These are phyloP conservation scores for Punctularia strigosozonata DNA, from an alignment of 768 basidiomycete genomes.

Conservation along the genomic window DNA sequence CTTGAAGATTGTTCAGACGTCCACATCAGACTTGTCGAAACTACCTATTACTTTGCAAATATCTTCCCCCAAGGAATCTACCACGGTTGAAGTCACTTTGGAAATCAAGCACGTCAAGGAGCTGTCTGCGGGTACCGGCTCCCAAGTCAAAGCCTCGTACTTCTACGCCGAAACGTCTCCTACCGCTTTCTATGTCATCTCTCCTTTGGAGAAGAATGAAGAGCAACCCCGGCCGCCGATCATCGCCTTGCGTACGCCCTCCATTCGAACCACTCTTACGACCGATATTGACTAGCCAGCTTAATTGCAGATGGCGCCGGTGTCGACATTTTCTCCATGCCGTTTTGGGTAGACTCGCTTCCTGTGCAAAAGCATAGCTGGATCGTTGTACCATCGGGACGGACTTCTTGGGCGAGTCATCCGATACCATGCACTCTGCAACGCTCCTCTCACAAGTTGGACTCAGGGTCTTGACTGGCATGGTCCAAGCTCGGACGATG, in stretches of 20 bases:
- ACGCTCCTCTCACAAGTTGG: background rate
- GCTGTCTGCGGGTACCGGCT: conserved; percentile 25
- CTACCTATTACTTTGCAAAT: conserved; percentile 29
- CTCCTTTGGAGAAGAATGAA: conserved; percentile 30
- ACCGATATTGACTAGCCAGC: background rate
- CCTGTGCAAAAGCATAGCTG: conserved; percentile 51
- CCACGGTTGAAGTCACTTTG: conserved; percentile 20
- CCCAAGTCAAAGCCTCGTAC: conserved; percentile 41
- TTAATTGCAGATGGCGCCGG: conserved; percentile 70
- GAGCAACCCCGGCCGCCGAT: conserved; percentile 34
- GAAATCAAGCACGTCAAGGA: conserved; percentile 37
- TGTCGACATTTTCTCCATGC: conserved; percentile 45
- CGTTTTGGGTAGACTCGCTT: conserved; percentile 56
- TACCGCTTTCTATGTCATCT: conserved; percentile 43
- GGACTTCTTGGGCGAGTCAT: conserved; percentile 62
- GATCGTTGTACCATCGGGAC: conserved; percentile 73
- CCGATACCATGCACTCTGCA: background rate
- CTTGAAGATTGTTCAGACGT: conserved; percentile 32
- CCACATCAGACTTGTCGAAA: conserved; percentile 19
- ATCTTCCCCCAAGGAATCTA: conserved; percentile 8
- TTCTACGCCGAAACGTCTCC: conserved; percentile 44
- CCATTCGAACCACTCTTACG: background rate
- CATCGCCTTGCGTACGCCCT: conserved; percentile 48
- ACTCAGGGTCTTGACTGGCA: conserved; percentile 86
- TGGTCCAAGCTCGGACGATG: conserved; percentile 66